phyloP scores from a whole-genome alignment of 2,329 filamentous ascomycete species.

The Trichoderma koningii region DNA sequence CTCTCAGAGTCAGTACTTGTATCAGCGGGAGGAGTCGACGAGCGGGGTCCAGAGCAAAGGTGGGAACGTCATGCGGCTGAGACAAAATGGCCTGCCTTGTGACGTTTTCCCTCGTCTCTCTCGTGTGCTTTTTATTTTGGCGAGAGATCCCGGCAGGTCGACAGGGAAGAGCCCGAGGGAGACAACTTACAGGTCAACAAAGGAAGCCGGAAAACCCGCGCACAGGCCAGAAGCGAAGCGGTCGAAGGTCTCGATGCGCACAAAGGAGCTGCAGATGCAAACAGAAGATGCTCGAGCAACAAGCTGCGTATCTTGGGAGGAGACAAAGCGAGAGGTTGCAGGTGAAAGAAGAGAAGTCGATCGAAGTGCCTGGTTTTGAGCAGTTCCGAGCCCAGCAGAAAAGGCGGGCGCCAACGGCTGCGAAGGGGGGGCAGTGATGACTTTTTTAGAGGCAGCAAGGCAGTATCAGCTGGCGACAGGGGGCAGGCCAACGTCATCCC shows the following conservation, averaged over 20 bases:
- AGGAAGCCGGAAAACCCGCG: background rate
- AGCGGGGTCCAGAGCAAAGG: conserved; percentile 19
- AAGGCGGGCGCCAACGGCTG: conserved; percentile 21
- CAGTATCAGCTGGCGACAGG: conserved; percentile 29
- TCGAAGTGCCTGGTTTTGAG: conserved; percentile 23
- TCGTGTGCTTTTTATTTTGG: background rate
- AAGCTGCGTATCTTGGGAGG: background rate
- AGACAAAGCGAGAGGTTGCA: background rate
- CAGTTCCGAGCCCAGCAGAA: conserved; percentile 14
- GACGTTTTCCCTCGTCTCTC: conserved; percentile 3
- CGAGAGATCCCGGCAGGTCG: background rate
- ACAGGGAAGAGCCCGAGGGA: background rate
- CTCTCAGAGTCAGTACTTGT: conserved; percentile 8
- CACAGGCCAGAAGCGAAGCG: conserved; percentile 2
- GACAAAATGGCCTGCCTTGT: conserved; percentile 22
- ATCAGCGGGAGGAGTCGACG: conserved; percentile 25
- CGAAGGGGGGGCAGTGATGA: conserved; percentile 25
- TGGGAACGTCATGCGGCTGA: conserved; percentile 27
- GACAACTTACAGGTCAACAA: background rate
- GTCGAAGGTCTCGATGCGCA: no score
- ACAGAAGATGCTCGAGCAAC: background rate
- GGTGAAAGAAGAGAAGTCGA: conserved; percentile 1
- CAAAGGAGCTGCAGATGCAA: background rate
- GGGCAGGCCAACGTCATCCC: conserved; percentile 26
- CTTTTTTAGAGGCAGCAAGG: conserved; percentile 26